A percentile compares a stretch with the other conserved stretches of the same genome.
Conservation (phyloP, 2,329 filamentous ascomycete species). For the Akanthomyces uredinophilus region DNA sequence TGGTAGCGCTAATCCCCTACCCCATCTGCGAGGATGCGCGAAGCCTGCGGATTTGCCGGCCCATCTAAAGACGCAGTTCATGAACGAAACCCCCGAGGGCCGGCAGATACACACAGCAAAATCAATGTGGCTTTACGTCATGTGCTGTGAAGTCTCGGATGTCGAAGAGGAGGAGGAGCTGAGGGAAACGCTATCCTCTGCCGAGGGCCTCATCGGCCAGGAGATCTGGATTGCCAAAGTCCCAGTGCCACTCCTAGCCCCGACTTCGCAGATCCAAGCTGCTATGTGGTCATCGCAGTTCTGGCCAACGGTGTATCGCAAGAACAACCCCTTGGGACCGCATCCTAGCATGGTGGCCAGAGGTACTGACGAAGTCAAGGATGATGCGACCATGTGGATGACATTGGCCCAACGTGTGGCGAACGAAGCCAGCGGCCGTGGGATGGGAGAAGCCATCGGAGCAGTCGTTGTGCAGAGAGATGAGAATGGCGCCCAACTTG, state of each 20-base stretch:
- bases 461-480: constrained; percentile 69
- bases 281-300: constrained; percentile 69
- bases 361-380: constrained; percentile 62
- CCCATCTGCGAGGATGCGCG: constrained; percentile 71
- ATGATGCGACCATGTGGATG: constrained; percentile 62
- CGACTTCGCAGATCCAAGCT: constrained; percentile 71
- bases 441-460: constrained; percentile 64
- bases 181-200: constrained; percentile 37
- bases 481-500: constrained; percentile 47
- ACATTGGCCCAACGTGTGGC: constrained; percentile 61
- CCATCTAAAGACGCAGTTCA: constrained; percentile 57
- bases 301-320: constrained; percentile 82
- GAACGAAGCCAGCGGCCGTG: constrained; percentile 48
- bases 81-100: constrained; percentile 52
- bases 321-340: constrained; percentile 80
- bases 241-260: constrained; percentile 66
- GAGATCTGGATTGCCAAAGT: constrained; percentile 57
- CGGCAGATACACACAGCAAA: constrained; percentile 55
- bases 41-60: constrained; percentile 64
- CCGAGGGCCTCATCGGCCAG: constrained; percentile 45
- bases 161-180: constrained; percentile 53
- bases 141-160: constrained; percentile 46
- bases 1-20: constrained; percentile 58
- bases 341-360: constrained; percentile 70
- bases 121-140: constrained; percentile 55